These are phyloP conservation scores for Yamagishiella unicocca DNA, from an alignment of 139 green algal genomes.

Conservation along the genomic window DNA sequence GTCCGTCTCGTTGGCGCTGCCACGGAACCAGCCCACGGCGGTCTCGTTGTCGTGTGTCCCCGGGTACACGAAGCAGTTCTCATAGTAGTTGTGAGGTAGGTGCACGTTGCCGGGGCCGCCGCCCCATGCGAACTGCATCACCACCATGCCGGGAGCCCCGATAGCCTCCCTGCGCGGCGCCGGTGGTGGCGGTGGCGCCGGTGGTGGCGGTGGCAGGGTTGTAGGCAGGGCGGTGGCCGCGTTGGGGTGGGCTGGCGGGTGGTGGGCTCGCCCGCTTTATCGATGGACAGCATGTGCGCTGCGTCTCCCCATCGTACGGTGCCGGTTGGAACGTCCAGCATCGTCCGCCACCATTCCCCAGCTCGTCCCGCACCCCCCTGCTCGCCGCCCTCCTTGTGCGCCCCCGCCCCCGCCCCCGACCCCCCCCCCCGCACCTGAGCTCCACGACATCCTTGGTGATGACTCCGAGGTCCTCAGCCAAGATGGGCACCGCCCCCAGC, in stretches of 20 bases:
- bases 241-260: too few species aligned
- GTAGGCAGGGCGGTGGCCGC: too few species aligned
- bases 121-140: conserved; percentile 98
- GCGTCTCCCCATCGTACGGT: too few species aligned
- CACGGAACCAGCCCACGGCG: conserved; percentile 56
- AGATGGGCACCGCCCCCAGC: conserved; percentile 84
- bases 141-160: conserved; percentile 96
- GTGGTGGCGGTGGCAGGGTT: too few species aligned
- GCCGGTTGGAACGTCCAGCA: too few species aligned
- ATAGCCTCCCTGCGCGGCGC: conserved; percentile 81
- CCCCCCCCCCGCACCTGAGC: conserved; percentile 70
- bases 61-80: conserved; percentile 93
- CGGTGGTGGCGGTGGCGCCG: too few species aligned
- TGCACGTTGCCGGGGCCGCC: conserved; percentile 92
- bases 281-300: too few species aligned
- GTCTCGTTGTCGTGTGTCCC: conserved; percentile 99
- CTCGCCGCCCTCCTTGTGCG: not conserved
- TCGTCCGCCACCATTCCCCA: not conserved
- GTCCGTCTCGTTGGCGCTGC: conserved; percentile 58
- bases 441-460: conserved; percentile 96
- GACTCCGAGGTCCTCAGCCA: conserved; percentile 98
- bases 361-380: not conserved
- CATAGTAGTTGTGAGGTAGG: conserved; percentile 96
- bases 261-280: too few species aligned
- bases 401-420: not conserved